A percentile compares a stretch with the other conserved stretches of the same genome.
These are phyloP conservation scores for Macrophomina phaseolina DNA, from an alignment of 2,329 filamentous ascomycete genomes.

Conservation along the genomic window DNA sequence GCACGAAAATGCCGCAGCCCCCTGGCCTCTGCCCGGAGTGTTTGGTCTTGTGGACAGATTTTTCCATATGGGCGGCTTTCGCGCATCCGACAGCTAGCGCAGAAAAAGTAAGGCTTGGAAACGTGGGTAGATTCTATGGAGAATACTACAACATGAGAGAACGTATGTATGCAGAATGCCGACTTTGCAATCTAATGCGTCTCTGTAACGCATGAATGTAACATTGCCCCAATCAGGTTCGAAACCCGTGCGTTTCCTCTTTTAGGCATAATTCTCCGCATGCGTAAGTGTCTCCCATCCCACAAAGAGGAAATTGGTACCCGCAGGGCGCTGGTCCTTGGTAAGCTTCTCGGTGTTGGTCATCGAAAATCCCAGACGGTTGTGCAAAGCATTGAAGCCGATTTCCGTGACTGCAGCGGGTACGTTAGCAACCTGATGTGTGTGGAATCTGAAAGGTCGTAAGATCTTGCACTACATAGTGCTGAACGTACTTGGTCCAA, in stretches of 20 bases:
- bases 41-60: neutral
- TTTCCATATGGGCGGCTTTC: neutral
- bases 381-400: constrained; percentile 1
- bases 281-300: constrained; percentile 8
- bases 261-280: neutral
- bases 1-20: too few relatives aligned
- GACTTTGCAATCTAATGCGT: neutral
- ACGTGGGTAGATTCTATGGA: neutral
- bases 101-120: neutral
- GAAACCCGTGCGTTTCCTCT: neutral
- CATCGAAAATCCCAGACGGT: neutral
- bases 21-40: too few relatives aligned
- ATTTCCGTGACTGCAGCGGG: neutral
- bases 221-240: neutral
- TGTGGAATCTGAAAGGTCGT: neutral
- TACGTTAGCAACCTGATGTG: neutral
- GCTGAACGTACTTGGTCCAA: neutral
- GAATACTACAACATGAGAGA: neutral
- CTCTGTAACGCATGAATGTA: neutral
- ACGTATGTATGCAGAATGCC: neutral
- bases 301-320: constrained; percentile 3
- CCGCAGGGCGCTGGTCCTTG: neutral
- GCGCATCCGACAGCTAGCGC: neutral
- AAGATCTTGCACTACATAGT: neutral
- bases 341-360: constrained; percentile 7